A percentile compares a stretch with the other conserved stretches of the same genome.
Conservation (phyloP, 306 rosid species). For the Luffa aegyptiaca region DNA sequence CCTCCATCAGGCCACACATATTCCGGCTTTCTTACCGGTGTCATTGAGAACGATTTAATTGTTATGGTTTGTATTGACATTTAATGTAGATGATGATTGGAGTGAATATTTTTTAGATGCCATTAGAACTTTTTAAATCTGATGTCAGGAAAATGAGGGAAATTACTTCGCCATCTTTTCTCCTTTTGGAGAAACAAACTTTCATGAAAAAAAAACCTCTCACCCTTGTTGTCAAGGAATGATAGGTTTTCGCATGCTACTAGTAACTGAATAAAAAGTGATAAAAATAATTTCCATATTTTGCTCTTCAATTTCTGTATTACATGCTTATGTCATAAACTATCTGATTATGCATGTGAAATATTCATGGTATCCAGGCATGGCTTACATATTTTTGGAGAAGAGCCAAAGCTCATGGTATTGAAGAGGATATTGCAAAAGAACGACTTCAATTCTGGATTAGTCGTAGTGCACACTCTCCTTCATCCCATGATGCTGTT, state of each 20-base stretch:
- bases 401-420: constrained; percentile 81
- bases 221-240: background rate
- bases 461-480: constrained; percentile 69
- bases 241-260: background rate
- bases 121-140: background rate
- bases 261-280: background rate
- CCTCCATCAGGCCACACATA: background rate
- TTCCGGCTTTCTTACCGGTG: background rate
- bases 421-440: constrained; percentile 69
- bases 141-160: background rate
- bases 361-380: constrained; percentile 39
- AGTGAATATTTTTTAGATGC: background rate
- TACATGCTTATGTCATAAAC: background rate
- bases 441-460: constrained; percentile 95
- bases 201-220: background rate
- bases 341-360: background rate
- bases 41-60: background rate
- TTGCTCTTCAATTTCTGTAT: background rate
- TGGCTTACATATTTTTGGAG: constrained; percentile 99
- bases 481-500: constrained; percentile 86
- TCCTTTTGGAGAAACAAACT: background rate
- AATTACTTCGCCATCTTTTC: background rate
- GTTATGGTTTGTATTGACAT: background rate
- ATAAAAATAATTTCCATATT: background rate
- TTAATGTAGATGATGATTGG: background rate